Evolutionary conservation across 164 flowering plant species (phyloP).

Genomic region (Cinnamomum chago): DNA sequence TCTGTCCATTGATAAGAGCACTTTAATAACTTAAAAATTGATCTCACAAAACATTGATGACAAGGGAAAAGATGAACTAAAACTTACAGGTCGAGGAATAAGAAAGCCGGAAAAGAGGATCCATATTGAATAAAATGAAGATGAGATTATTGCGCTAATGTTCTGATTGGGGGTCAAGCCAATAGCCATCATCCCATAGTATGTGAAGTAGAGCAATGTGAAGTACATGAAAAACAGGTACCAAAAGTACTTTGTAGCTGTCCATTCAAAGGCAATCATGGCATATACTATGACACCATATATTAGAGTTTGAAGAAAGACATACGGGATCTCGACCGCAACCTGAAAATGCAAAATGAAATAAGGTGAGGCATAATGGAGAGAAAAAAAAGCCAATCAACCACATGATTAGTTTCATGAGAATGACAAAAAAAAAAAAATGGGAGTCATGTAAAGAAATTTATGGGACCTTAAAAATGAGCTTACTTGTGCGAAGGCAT

Average conservation of each 20-base stretch:
- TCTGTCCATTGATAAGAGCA: conserved; percentile 15
- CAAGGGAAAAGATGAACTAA: background rate
- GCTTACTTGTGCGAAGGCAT: conserved; percentile 54
- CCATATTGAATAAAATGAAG: conserved; percentile 60
- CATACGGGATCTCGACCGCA: conserved; percentile 45
- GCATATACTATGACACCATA: conserved; percentile 51
- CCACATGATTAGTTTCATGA: background rate
- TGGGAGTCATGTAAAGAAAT: no score
- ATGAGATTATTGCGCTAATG: conserved; percentile 47
- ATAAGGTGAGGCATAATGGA: background rate
- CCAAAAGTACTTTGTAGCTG: conserved; percentile 53
- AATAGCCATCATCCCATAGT: conserved; percentile 72
- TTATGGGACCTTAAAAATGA: background rate
- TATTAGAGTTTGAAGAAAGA: conserved; percentile 33
- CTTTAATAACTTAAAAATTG: background rate
- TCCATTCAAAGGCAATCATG: conserved; percentile 67
- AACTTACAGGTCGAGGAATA: conserved; percentile 51
- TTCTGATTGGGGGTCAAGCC: conserved; percentile 57
- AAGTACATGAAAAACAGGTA: conserved; percentile 58
- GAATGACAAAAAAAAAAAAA: no score
- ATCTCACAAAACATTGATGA: background rate
- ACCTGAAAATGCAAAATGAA: conserved; percentile 23
- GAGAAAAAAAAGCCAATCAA: background rate
- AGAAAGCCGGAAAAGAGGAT: conserved; percentile 61
- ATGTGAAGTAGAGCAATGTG: conserved; percentile 58